Conservation (phyloP, 2,329 filamentous ascomycete species). For the Aspergillus terreus region DNA sequence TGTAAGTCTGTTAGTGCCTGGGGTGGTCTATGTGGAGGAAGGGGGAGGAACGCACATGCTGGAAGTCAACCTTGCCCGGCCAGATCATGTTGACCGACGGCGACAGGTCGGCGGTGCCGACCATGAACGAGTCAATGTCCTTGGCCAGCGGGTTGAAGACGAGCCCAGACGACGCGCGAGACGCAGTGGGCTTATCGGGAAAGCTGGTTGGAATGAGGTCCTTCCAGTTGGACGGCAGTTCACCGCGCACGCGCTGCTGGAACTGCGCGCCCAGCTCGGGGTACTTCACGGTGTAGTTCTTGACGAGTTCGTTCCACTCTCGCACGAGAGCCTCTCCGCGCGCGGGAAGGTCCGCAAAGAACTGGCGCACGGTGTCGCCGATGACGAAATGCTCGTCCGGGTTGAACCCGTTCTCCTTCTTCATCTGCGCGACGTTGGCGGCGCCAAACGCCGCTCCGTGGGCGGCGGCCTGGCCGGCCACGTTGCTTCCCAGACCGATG, state of each 20-base stretch:
- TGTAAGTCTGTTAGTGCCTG: slow-evolving; percentile 1
- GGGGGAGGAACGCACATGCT: slow-evolving; percentile 36
- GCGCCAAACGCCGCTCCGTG: slow-evolving; percentile 58
- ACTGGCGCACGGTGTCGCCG: slow-evolving; percentile 42
- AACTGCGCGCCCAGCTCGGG: slow-evolving; percentile 51
- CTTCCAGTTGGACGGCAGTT: slow-evolving; percentile 49
- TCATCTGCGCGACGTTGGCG: slow-evolving; percentile 54
- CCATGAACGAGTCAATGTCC: slow-evolving; percentile 48
- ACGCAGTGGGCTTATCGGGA: slow-evolving; percentile 48
- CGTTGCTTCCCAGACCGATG: slow-evolving; percentile 51
- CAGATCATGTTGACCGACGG: slow-evolving; percentile 56
- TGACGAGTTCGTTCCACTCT: slow-evolving; percentile 48
- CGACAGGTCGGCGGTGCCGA: slow-evolving; percentile 53
- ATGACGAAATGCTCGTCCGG: slow-evolving; percentile 48
- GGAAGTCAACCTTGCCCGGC: slow-evolving; percentile 50
- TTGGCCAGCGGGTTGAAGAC: slow-evolving; percentile 53
- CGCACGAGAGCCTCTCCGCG: slow-evolving; percentile 47
- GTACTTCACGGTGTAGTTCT: slow-evolving; percentile 41
- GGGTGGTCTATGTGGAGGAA: no score
- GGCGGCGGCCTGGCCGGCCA: slow-evolving; percentile 47
- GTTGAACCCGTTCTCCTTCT: slow-evolving; percentile 49
- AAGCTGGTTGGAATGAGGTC: slow-evolving; percentile 49
- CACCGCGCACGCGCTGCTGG: slow-evolving; percentile 45
- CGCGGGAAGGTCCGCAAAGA: slow-evolving; percentile 49
- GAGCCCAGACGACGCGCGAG: slow-evolving; percentile 46